Base-by-base conservation (phyloP, 1,139 yeast genomes). In the Suhomyces maxii region DNA sequence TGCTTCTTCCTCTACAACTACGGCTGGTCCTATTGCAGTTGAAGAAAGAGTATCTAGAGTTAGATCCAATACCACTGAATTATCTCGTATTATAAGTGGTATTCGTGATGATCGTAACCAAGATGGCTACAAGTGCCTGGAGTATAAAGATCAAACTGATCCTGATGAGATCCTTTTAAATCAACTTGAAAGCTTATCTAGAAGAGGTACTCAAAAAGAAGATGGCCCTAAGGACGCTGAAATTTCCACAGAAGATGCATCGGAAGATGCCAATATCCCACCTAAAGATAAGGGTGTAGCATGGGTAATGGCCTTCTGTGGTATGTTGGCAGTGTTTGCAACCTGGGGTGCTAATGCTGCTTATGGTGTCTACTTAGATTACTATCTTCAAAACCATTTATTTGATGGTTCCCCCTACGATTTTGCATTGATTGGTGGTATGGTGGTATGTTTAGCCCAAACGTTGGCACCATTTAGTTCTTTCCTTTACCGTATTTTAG, bases 331-430 rank as follows among this genome's bases (percentile, higher is more conserved):
- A 26, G 60, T 66, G 28, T 71, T 83, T 40, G 76, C 81, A 30
- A 79, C 90, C 1, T 87, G 95, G 95, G 95, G 95, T 23, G 72
- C 83, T 39, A 84, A 83, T 57, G 79, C 88, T 6, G 78, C 82
- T 0, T 87, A 76, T 57, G 91, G 93, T 41, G 85, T 87, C 4
- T 85, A 80, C 55, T 65, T 87, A 33, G 76, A 80, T 34, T 82
- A 71, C 57, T 87, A 83, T 58, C 59, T 82, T 25, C 59, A 69
- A 12, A 26, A 52, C 8, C 62, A 76, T 40, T 65, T 70, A 1
- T 84, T 83, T 52, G 75, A 79, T 0, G 86, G 82, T 0, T 67
- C 81, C 0, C 66, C 71, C 47, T 75, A 76, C 52, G 86, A 83
- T 49, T 86, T 72, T 65, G 89, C 93, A 0, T 67, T 84, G 48